phyloP scores from a whole-genome alignment of 768 basidiomycete species.

The Scleroderma bovista region DNA sequence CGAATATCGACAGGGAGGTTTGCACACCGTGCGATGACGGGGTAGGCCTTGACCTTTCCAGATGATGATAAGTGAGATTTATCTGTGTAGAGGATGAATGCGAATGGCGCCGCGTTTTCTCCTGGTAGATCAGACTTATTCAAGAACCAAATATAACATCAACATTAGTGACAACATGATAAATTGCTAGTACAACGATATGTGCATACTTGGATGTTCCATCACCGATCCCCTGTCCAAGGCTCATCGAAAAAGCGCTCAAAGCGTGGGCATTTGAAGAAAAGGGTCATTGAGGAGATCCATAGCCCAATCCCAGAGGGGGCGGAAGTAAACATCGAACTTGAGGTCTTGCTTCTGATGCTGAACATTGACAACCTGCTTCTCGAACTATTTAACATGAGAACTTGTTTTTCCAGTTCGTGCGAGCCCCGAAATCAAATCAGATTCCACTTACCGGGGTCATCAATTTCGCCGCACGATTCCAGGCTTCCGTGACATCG shows the following conservation, averaged over 20 bases:
- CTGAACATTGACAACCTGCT: no score
- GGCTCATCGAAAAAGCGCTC: not conserved
- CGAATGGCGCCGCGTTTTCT: constrained; percentile 19
- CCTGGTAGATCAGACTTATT: no score
- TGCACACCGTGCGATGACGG: constrained; percentile 24
- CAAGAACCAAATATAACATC: no score
- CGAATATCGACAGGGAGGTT: constrained; percentile 29
- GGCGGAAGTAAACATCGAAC: no score
- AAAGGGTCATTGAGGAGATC: no score
- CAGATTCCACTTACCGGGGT: not conserved
- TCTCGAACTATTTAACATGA: no score
- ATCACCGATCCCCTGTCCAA: constrained; percentile 16
- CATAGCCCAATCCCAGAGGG: no score
- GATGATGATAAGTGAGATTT: constrained; percentile 34
- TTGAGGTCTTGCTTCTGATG: no score
- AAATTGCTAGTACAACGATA: not conserved
- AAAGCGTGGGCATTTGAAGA: no score
- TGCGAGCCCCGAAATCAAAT: no score
- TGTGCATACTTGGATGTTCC: constrained; percentile 31
- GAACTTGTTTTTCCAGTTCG: no score
- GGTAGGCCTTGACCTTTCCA: constrained; percentile 34
- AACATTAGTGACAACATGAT: no score
- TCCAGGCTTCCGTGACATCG: not conserved
- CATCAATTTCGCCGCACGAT: not conserved
- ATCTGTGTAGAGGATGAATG: constrained; percentile 36